Evolutionary conservation across 148 eudicot species (phyloP).

Genomic region (Camellia sinensis): DNA sequence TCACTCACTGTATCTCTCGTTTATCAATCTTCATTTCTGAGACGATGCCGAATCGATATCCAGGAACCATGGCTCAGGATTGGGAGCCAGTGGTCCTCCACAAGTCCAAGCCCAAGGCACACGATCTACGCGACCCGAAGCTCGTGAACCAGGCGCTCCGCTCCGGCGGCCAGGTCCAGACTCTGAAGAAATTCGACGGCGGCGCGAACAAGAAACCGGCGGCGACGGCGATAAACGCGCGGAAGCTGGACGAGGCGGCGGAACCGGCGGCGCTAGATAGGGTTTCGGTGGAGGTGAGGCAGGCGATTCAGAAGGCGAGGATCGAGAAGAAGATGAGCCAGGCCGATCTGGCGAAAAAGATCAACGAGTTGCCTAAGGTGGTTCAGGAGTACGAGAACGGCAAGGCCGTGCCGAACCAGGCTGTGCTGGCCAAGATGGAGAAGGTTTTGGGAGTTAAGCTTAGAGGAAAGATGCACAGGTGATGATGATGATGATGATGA

Average conservation of each 20-base stretch:
- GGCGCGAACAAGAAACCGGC: constrained; percentile 56
- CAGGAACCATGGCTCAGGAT: constrained; percentile 54
- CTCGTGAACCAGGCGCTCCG: constrained; percentile 65
- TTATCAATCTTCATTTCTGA: neutral
- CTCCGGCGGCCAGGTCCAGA: constrained; percentile 51
- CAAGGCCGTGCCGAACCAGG: constrained; percentile 69
- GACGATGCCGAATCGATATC: constrained; percentile 44
- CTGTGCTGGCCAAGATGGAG: constrained; percentile 69
- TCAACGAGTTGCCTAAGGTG: constrained; percentile 60
- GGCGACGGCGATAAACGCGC: constrained; percentile 37
- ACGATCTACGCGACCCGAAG: constrained; percentile 60
- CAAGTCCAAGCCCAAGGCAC: constrained; percentile 48
- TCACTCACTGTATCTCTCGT: neutral
- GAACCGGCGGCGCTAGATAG: constrained; percentile 55
- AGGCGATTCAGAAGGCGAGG: constrained; percentile 68
- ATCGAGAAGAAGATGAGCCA: constrained; percentile 80
- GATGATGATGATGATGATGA: neutral
- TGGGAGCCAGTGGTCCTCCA: constrained; percentile 75
- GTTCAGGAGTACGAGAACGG: constrained; percentile 92
- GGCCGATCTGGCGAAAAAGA: constrained; percentile 58
- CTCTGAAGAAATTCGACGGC: constrained; percentile 52
- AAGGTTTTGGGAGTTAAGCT: constrained; percentile 73
- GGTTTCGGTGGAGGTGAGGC: constrained; percentile 51
- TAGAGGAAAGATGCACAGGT: constrained; percentile 45
- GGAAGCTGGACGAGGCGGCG: constrained; percentile 67